phyloP scores from a whole-genome alignment of 208 protist genomes.

The Leishmania tropica region DNA sequence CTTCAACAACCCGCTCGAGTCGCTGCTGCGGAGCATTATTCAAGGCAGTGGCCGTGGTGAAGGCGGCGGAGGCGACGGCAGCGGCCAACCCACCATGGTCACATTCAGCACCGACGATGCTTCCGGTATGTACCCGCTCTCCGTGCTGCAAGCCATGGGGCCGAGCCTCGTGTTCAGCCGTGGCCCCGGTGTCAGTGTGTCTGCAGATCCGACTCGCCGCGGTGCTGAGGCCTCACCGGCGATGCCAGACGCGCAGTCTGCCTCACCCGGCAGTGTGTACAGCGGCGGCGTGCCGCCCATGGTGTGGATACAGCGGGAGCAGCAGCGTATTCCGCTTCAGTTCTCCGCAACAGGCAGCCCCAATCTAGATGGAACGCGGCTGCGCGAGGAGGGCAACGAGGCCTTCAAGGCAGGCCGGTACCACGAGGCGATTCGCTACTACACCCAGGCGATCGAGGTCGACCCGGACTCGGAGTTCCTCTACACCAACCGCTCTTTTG shows the following conservation, averaged over 20 bases:
- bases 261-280: conserved; percentile 57
- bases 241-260: neutral
- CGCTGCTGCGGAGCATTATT: conserved; percentile 21
- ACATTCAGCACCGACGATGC: conserved; percentile 24
- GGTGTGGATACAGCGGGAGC: conserved; percentile 72
- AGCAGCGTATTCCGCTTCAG: conserved; percentile 45
- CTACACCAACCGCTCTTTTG: conserved; percentile 79
- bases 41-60: conserved; percentile 8
- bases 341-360: conserved; percentile 25
- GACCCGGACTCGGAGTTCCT: conserved; percentile 56
- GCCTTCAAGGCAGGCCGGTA: conserved; percentile 58
- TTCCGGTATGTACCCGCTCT: conserved; percentile 12
- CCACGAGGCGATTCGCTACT: conserved; percentile 57
- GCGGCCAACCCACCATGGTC: conserved; percentile 17
- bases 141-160: conserved; percentile 23
- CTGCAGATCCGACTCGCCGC: neutral
- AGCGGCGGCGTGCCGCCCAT: conserved; percentile 52
- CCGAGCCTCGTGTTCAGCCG: conserved; percentile 16
- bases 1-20: conserved; percentile 19
- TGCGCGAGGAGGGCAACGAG: conserved; percentile 74
- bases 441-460: conserved; percentile 65
- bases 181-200: neutral
- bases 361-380: conserved; percentile 29
- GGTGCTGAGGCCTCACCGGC: neutral
- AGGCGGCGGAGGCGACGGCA: neutral